These are phyloP conservation scores for Trichoderma sp. DNA, from an alignment of 2,329 filamentous ascomycete genomes.

Conservation along the genomic window DNA sequence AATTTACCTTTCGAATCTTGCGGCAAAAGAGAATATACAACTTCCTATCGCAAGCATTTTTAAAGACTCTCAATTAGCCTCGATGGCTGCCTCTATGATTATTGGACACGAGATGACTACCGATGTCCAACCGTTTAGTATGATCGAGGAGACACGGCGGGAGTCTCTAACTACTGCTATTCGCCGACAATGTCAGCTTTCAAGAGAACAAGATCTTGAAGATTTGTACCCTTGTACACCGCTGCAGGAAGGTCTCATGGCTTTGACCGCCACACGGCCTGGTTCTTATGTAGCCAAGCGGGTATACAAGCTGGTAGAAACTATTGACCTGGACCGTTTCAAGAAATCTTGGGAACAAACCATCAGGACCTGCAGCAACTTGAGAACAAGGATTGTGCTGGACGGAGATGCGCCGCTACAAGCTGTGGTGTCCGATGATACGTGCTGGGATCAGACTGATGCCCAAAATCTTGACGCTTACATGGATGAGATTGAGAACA, in stretches of 20 bases:
- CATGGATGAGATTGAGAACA: not conserved
- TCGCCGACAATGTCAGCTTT: not conserved
- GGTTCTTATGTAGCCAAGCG: constrained; percentile 25
- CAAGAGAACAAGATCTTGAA: not conserved
- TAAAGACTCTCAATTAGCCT: not conserved
- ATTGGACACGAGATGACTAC: not conserved
- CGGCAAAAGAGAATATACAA: not conserved
- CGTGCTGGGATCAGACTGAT: not conserved
- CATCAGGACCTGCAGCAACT: constrained; percentile 19
- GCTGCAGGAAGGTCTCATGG: constrained; percentile 40
- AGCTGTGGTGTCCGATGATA: constrained; percentile 19
- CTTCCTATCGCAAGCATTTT: constrained; percentile 1
- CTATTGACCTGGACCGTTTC: constrained; percentile 22
- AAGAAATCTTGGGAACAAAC: constrained; percentile 23
- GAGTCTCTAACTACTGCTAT: not conserved
- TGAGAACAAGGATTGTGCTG: constrained; percentile 26
- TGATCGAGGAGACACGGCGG: not conserved
- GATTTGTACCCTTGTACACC: constrained; percentile 40
- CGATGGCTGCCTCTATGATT: not conserved
- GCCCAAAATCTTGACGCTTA: not conserved
- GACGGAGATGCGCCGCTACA: constrained; percentile 16
- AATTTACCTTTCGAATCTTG: not conserved
- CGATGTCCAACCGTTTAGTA: not conserved
- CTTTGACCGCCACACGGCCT: constrained; percentile 24
- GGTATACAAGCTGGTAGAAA: constrained; percentile 16